Conservation (phyloP, 768 basidiomycete species). For the Symmetrospora coprosmae region DNA sequence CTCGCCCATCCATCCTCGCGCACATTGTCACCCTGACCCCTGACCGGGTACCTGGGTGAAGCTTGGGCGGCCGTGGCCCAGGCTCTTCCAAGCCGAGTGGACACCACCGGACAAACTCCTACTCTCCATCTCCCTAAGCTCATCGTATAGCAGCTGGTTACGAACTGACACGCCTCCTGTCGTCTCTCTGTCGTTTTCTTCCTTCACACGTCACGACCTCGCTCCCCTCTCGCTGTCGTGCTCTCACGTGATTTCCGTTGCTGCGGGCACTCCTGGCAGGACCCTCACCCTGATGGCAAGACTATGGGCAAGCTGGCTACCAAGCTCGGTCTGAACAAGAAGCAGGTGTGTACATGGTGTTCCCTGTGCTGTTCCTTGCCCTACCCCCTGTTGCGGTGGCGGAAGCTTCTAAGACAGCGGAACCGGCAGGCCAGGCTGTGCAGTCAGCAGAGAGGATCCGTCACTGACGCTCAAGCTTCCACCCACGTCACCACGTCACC, state of each 20-base stretch:
- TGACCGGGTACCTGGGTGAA: neutral
- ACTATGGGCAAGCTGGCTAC: constrained; percentile 6
- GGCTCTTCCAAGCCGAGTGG: too few relatives aligned
- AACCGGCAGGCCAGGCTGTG: too few relatives aligned
- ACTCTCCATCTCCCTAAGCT: neutral
- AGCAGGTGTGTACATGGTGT: constrained; percentile 4
- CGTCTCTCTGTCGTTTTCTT: neutral
- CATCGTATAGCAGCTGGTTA: neutral
- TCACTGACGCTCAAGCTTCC: too few relatives aligned
- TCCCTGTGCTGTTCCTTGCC: neutral
- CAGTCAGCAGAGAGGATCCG: too few relatives aligned
- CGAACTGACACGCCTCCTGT: neutral
- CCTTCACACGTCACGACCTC: neutral
- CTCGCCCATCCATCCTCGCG: neutral
- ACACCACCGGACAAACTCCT: neutral
- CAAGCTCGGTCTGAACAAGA: constrained; percentile 16
- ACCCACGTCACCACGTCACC: too few relatives aligned
- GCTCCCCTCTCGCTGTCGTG: neutral
- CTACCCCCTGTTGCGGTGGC: neutral
- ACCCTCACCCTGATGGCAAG: constrained; percentile 19
- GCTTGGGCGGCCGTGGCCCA: too few relatives aligned
- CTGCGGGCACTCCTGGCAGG: neutral
- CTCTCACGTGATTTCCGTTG: neutral
- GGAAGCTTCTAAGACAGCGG: too few relatives aligned
- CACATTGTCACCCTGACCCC: neutral